These are phyloP conservation scores for Omphalotus olearius DNA, from an alignment of 1,284 basidiomycete genomes.

Conservation along the genomic window DNA sequence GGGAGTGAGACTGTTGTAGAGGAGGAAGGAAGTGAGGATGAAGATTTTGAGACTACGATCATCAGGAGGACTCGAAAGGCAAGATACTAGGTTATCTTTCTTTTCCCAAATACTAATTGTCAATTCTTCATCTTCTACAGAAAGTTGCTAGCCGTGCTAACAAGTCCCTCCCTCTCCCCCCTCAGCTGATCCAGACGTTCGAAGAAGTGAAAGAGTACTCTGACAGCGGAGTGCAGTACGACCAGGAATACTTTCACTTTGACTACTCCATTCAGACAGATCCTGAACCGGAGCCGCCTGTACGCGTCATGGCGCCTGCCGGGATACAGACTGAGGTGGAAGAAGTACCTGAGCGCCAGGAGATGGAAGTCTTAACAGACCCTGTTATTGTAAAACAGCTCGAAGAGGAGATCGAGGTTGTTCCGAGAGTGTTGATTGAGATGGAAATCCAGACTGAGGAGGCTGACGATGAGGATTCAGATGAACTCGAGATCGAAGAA, in stretches of 20 bases:
- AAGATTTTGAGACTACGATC: slow-evolving; percentile 77
- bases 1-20: slow-evolving; percentile 27
- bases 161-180: slow-evolving; percentile 23
- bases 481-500: slow-evolving; percentile 14
- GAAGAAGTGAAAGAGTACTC: slow-evolving; percentile 69
- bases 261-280: slow-evolving; percentile 41
- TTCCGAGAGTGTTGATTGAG: slow-evolving; percentile 34
- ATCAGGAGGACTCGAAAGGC: slow-evolving; percentile 69
- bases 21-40: slow-evolving; percentile 55
- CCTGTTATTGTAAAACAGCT: background rate
- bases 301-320: background rate
- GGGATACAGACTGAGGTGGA: slow-evolving; percentile 26
- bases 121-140: slow-evolving; percentile 30
- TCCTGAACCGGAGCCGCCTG: slow-evolving; percentile 6
- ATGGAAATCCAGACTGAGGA: slow-evolving; percentile 64
- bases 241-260: slow-evolving; percentile 44
- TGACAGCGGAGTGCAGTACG: slow-evolving; percentile 65
- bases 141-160: slow-evolving; percentile 61
- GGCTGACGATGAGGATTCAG: slow-evolving; percentile 22
- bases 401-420: slow-evolving; percentile 10
- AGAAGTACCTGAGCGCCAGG: background rate
- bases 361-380: slow-evolving; percentile 19
- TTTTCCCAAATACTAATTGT: background rate
- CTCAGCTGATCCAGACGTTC: slow-evolving; percentile 37
- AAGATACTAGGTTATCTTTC: slow-evolving; percentile 22